Evolutionary conservation across 176 grass and related monocot genomes (phyloP).

Genomic region (Saccharum officinarum): DNA sequence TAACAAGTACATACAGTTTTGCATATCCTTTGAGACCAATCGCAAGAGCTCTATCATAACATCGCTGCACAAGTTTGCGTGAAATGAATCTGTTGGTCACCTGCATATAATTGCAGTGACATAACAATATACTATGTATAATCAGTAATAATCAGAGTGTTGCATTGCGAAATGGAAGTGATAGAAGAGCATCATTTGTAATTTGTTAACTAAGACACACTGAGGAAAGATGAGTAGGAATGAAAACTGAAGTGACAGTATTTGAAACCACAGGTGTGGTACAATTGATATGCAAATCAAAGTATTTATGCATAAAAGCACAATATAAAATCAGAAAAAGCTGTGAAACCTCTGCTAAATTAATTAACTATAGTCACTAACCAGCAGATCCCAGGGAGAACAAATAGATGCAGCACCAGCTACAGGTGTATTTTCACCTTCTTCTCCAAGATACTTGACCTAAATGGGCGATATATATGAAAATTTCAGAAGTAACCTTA

Average conservation of each 20-base stretch:
- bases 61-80: constrained; percentile 80
- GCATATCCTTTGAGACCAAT: constrained; percentile 97
- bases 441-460: constrained; percentile 99
- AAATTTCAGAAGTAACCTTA: neutral
- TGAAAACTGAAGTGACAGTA: neutral
- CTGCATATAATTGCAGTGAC: constrained; percentile 48
- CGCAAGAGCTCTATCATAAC: constrained; percentile 84
- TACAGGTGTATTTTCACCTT: constrained; percentile 86
- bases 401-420: constrained; percentile 89
- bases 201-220: neutral
- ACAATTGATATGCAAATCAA: constrained; percentile 6
- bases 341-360: neutral
- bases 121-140: constrained; percentile 35
- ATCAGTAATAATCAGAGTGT: neutral
- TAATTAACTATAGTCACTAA: constrained; percentile 33
- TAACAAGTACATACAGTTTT: constrained; percentile 70
- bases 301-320: neutral
- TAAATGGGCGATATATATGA: constrained; percentile 32
- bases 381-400: constrained; percentile 97
- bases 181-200: constrained; percentile 8
- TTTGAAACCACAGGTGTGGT: neutral
- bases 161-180: neutral
- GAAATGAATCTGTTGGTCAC: constrained; percentile 87
- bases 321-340: neutral
- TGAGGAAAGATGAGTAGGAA: neutral